phyloP scores from a whole-genome alignment of 495 filamentous ascomycete genomes.

The Aspergillus funiculosus region DNA sequence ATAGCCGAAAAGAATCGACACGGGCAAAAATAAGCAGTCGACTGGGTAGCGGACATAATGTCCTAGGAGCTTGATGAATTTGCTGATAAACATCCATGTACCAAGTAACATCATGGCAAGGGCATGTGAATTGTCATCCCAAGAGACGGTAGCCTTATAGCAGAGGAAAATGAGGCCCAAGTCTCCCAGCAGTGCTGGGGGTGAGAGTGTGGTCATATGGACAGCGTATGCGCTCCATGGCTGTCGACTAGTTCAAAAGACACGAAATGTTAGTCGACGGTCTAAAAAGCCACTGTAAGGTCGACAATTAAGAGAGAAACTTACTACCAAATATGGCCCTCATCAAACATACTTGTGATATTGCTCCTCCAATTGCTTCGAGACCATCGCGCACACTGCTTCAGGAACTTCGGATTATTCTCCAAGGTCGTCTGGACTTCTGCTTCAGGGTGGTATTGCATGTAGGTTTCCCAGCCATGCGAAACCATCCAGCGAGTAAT shows the following conservation, averaged over 20 bases:
- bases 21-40: constrained; percentile 62
- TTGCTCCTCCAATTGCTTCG: constrained; percentile 80
- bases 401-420: constrained; percentile 65
- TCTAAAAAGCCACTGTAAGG: no score
- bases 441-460: constrained; percentile 68
- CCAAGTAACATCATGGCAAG: constrained; percentile 48
- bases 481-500: constrained; percentile 75
- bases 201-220: constrained; percentile 66
- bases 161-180: constrained; percentile 53
- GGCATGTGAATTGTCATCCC: constrained; percentile 36
- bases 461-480: constrained; percentile 68
- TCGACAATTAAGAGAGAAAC: constrained; percentile 27
- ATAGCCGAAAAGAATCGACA: constrained; percentile 73
- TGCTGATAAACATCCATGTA: constrained; percentile 63
- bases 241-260: constrained; percentile 62
- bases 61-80: constrained; percentile 69
- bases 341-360: constrained; percentile 65
- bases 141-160: constrained; percentile 40
- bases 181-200: constrained; percentile 61
- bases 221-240: constrained; percentile 74
- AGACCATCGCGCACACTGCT: constrained; percentile 76
- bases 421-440: constrained; percentile 73
- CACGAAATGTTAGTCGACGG: constrained; percentile 26
- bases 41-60: constrained; percentile 66
- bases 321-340: constrained; percentile 64